Evolutionary conservation across 2,329 filamentous ascomycete genomes (phyloP).

Genomic region (Clathrospora elynae): DNA sequence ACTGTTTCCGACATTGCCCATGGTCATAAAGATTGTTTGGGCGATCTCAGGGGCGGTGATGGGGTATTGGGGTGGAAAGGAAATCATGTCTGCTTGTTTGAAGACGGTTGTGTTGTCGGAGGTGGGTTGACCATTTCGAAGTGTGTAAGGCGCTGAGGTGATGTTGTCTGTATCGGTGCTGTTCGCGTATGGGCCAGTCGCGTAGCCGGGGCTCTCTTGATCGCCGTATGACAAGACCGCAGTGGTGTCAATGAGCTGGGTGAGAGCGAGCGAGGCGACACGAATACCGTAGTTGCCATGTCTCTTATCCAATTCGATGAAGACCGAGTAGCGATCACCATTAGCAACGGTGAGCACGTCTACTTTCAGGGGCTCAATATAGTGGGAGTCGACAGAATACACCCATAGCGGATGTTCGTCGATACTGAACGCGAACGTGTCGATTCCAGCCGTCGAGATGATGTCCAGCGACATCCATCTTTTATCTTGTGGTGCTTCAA

Average conservation of each 20-base stretch:
- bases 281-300: slow-evolving; percentile 62
- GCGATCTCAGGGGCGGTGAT: too few species aligned
- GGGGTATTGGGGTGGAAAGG: too few species aligned
- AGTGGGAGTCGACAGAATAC: slow-evolving; percentile 61
- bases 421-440: slow-evolving; percentile 55
- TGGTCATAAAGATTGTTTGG: too few species aligned
- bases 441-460: slow-evolving; percentile 58
- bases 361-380: slow-evolving; percentile 59
- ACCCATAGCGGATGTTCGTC: slow-evolving; percentile 61
- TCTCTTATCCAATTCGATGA: slow-evolving; percentile 54
- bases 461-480: slow-evolving; percentile 61
- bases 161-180: too few species aligned
- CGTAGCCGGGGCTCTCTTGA: too few species aligned
- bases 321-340: slow-evolving; percentile 60
- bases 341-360: slow-evolving; percentile 57
- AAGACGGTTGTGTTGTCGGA: too few species aligned
- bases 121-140: too few species aligned
- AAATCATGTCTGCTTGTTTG: too few species aligned
- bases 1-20: too few species aligned
- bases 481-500: too few species aligned
- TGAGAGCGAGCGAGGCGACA: slow-evolving; percentile 54
- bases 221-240: slow-evolving; percentile 55
- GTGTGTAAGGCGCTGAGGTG: too few species aligned
- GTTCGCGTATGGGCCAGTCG: too few species aligned
- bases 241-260: slow-evolving; percentile 62